These are phyloP conservation scores for Glebionis coronaria DNA, from an alignment of 129 eudicot species.

Conservation along the genomic window DNA sequence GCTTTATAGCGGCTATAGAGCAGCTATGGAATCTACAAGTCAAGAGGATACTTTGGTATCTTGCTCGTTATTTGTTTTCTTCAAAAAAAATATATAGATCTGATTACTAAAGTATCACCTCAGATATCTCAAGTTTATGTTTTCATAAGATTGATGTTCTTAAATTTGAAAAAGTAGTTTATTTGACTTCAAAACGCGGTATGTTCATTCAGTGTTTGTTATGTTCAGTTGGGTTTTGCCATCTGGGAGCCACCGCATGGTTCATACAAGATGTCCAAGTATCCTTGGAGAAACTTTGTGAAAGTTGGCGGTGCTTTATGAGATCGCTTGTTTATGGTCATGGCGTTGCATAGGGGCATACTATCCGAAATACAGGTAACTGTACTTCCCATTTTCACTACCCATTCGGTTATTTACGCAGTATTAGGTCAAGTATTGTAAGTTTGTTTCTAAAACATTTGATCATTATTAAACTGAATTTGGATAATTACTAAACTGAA, in stretches of 20 bases:
- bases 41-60: constrained; percentile 80
- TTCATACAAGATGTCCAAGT: constrained; percentile 52
- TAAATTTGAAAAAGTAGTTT: constrained; percentile 1
- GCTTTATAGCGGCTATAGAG: constrained; percentile 69
- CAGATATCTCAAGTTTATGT: constrained; percentile 25
- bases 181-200: constrained; percentile 11
- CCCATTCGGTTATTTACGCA: background rate
- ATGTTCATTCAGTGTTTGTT: constrained; percentile 5
- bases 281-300: constrained; percentile 84
- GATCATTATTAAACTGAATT: background rate
- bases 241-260: constrained; percentile 99
- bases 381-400: background rate
- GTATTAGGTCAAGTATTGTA: background rate
- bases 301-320: constrained; percentile 72
- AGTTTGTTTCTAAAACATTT: background rate
- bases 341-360: constrained; percentile 88
- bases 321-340: constrained; percentile 85
- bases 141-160: background rate
- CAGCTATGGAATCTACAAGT: constrained; percentile 73
- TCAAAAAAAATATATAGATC: background rate
- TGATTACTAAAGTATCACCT: too few relatives aligned
- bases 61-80: background rate
- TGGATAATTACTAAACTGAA: background rate
- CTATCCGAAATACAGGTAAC: constrained; percentile 89
- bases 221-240: constrained; percentile 72